Percentiles rank a stretch among this genome's conserved stretches.
Evolutionary conservation across 306 rosid species (phyloP).

Genomic region (Prosopis cineraria): DNA sequence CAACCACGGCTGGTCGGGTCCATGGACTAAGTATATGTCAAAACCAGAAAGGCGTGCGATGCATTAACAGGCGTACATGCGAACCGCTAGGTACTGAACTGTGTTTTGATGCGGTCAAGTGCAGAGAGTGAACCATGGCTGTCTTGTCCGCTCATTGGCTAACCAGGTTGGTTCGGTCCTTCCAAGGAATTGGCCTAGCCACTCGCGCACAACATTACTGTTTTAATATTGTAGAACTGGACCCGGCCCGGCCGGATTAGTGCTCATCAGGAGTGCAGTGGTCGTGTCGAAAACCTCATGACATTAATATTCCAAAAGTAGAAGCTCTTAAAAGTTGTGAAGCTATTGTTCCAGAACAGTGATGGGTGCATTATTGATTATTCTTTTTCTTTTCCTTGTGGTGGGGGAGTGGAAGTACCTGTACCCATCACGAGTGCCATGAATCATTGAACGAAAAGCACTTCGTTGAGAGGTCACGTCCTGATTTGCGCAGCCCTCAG

Average conservation of each 20-base stretch:
- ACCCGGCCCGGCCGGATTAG: background rate
- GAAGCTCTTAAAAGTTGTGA: conserved; percentile 24
- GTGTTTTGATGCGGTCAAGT: background rate
- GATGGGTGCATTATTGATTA: conserved; percentile 15
- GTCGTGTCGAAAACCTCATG: background rate
- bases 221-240: background rate
- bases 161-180: background rate
- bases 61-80: no score
- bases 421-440: conserved; percentile 34
- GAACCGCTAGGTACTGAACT: no score
- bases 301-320: background rate
- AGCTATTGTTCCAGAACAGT: conserved; percentile 40
- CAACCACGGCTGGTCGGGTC: background rate
- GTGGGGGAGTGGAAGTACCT: conserved; percentile 30
- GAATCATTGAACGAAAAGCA: conserved; percentile 38
- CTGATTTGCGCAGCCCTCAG: conserved; percentile 35
- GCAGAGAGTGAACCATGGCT: background rate
- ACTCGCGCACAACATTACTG: background rate
- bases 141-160: background rate
- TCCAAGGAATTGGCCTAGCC: background rate
- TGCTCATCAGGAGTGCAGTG: background rate
- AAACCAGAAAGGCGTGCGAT: background rate
- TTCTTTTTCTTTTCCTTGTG: conserved; percentile 1
- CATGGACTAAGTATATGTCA: background rate
- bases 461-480: conserved; percentile 43